phyloP scores from a whole-genome alignment of 495 filamentous ascomycete genomes.

The Beverwykella pulmonaria region DNA sequence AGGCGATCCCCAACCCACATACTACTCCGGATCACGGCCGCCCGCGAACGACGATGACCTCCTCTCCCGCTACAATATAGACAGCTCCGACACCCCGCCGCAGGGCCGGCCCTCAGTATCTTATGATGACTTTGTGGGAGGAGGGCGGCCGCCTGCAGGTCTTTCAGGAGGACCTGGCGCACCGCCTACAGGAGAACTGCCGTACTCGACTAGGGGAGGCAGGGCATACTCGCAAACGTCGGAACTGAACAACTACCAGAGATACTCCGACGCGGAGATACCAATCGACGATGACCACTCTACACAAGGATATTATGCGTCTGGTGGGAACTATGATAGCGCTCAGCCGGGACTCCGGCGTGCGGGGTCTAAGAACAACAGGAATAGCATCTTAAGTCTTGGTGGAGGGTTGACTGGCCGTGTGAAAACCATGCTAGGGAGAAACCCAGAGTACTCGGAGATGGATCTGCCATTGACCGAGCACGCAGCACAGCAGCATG shows the following conservation, averaged over 20 bases:
- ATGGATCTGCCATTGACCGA: slow-evolving; percentile 98
- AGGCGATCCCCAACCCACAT: slow-evolving; percentile 67
- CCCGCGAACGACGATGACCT: slow-evolving; percentile 78
- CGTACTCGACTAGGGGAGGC: slow-evolving; percentile 43
- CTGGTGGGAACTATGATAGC: slow-evolving; percentile 66
- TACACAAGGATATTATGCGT: slow-evolving; percentile 62
- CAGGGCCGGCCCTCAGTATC: slow-evolving; percentile 75
- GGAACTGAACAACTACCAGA: slow-evolving; percentile 80
- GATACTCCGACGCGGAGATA: slow-evolving; percentile 86
- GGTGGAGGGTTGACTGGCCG: slow-evolving; percentile 84
- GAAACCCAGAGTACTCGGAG: slow-evolving; percentile 90
- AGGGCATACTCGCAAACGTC: slow-evolving; percentile 82
- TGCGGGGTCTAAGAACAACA: slow-evolving; percentile 62
- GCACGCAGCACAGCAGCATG: slow-evolving; percentile 57
- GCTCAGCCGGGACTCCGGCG: slow-evolving; percentile 49
- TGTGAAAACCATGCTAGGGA: slow-evolving; percentile 88
- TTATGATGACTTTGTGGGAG: slow-evolving; percentile 93
- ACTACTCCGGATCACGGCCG: slow-evolving; percentile 70
- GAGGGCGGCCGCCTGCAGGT: slow-evolving; percentile 50
- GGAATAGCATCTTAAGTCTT: slow-evolving; percentile 84
- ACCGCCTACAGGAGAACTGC: slow-evolving; percentile 43
- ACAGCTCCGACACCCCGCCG: slow-evolving; percentile 62
- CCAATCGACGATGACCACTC: slow-evolving; percentile 75
- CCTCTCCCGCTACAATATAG: slow-evolving; percentile 66
- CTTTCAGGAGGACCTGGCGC: slow-evolving; percentile 57